Percentiles rank a stretch among this genome's conserved stretches.
Evolutionary conservation across 2,329 filamentous ascomycete genomes (phyloP).

Genomic region (Aureobasidium leucospermi): DNA sequence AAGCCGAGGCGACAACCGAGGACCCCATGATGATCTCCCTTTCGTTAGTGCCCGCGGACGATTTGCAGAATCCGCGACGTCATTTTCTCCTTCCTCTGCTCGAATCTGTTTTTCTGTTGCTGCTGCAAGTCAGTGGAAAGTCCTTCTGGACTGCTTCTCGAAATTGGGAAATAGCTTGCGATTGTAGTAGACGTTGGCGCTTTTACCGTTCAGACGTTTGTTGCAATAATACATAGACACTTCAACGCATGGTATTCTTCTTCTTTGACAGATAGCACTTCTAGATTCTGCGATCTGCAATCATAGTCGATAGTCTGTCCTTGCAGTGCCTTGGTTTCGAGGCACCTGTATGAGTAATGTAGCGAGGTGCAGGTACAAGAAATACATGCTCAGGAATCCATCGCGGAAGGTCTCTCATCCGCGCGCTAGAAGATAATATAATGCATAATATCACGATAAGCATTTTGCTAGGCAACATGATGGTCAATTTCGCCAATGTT

Average conservation of each 20-base stretch:
- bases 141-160: background rate
- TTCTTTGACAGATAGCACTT: background rate
- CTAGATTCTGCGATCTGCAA: slow-evolving; percentile 3
- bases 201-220: no score
- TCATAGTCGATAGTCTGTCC: background rate
- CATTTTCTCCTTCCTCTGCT: background rate
- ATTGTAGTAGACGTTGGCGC: no score
- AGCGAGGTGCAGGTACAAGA: background rate
- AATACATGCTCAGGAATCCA: background rate
- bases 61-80: background rate
- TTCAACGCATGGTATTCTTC: no score
- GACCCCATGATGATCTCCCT: slow-evolving; percentile 2
- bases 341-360: background rate
- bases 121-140: background rate
- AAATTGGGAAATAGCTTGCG: no score
- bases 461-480: background rate
- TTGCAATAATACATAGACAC: no score
- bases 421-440: background rate
- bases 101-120: background rate
- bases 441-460: background rate
- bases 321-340: background rate
- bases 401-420: background rate
- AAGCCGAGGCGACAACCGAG: slow-evolving; percentile 6
- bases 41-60: background rate
- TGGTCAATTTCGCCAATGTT: background rate